These are phyloP conservation scores for Xylariomycetidae sp. DNA, from an alignment of 2,329 filamentous ascomycete species.

Conservation along the genomic window DNA sequence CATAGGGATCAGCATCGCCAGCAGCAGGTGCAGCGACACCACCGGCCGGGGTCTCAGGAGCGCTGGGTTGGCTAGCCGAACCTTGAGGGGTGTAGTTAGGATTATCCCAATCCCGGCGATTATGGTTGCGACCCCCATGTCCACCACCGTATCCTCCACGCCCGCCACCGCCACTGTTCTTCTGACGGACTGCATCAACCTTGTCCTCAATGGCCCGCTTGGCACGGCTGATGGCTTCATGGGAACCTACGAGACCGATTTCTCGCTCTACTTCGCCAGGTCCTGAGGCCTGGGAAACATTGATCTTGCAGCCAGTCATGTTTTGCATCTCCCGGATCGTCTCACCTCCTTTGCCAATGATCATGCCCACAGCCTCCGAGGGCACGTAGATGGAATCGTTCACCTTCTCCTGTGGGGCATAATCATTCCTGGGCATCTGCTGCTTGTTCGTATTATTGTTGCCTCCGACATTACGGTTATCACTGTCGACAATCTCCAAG, in stretches of 20 bases:
- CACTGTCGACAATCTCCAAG: slow-evolving; percentile 90
- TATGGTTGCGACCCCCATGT: slow-evolving; percentile 28
- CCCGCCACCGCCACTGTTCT: slow-evolving; percentile 45
- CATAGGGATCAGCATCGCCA: slow-evolving; percentile 64
- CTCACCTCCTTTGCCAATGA: slow-evolving; percentile 90
- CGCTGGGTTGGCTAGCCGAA: slow-evolving; percentile 37
- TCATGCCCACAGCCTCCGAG: slow-evolving; percentile 91
- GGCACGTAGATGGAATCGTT: slow-evolving; percentile 82
- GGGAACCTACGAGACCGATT: slow-evolving; percentile 77
- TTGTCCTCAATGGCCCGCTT: slow-evolving; percentile 88
- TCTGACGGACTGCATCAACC: slow-evolving; percentile 72
- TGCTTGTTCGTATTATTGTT: slow-evolving; percentile 28
- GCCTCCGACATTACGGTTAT: slow-evolving; percentile 54
- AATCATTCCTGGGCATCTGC: slow-evolving; percentile 31
- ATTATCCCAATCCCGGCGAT: slow-evolving; percentile 51
- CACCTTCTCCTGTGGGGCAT: slow-evolving; percentile 68
- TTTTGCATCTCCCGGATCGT: slow-evolving; percentile 94
- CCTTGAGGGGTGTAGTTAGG: slow-evolving; percentile 46
- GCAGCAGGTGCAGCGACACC: slow-evolving; percentile 40
- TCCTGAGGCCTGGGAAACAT: slow-evolving; percentile 77
- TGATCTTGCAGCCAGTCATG: slow-evolving; percentile 87
- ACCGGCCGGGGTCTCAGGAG: slow-evolving; percentile 28
- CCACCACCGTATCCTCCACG: slow-evolving; percentile 40
- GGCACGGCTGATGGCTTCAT: slow-evolving; percentile 72
- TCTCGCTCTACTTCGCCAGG: slow-evolving; percentile 76